Base-by-base conservation (phyloP, 2,329 filamentous ascomycete species). In the Lasiodiplodia sp. region DNA sequence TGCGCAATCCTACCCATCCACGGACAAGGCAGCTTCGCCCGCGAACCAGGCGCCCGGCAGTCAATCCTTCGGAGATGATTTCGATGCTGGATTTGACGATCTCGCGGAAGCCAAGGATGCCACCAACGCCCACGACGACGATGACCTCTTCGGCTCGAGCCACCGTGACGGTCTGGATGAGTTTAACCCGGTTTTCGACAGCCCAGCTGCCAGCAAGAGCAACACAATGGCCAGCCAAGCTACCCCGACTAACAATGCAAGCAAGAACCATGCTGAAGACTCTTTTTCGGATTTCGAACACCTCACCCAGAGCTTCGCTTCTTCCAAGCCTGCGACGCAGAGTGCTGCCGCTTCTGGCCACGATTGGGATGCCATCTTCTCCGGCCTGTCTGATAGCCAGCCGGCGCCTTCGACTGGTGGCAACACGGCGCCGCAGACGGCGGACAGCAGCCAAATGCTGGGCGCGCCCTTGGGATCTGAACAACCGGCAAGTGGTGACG, bases 321-420 rank as follows among this genome's bases (percentile, higher is more conserved):
- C 76, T 60, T 73, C 76, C 11, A 77, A 78, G 63, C 70, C 69
- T 11, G 71, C 79, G 28, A 77, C 81, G 56, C 81, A 81, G 34
- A 80, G 80, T 34, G 69, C 73, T 65, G 68, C 77, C 77, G 76
- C 79, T 28, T 77, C 80, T 1, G 79, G 82, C 40, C 92, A 96
- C 73, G 95, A 98, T 78, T 98, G 96, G 96, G 95, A 98, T 75
- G 92, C 93, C 49, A 93, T 98, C 67, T 98, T 98, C 81, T 91
- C 92, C 1, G 90, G 91, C 31, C 83, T 97, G 8, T 92, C 95
- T 73, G 77, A 79, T 57, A 71, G 72, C 4, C 73, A 75, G 72
- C 56, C 66, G 7, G 56, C 66, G 25, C 66, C 66, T 11, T 51
- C 49, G 2, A 47, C 67, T 14, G 28, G 57, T 37, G 73, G 79